Evolutionary conservation across 108 stramenopile species (phyloP), one percentile per base, ranked within the genome.

Genomic region (Cyclotella baltica): DNA sequence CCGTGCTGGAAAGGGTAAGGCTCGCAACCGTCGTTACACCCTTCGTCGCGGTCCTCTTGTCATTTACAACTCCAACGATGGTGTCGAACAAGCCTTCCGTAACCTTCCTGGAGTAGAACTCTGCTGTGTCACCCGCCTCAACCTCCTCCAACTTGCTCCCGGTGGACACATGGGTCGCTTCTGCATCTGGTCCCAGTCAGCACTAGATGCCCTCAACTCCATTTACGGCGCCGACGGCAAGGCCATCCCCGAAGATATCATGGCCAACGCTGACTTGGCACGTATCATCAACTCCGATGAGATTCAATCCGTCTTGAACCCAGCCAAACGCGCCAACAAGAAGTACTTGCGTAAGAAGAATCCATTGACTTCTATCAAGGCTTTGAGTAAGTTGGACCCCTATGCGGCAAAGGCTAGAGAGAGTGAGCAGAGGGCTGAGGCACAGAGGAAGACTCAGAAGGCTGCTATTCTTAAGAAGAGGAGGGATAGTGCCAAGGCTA

Each of bases 131-230:
- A 92, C 94, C 86, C 89, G 96, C 19, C 77, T 99, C 67, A 98
- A 98, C 91, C 88, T 99, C 20, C 87, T 99, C 59, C 96, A 98
- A 73, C 90, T 99, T 52, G 99, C 99, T 30, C 99, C 99, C 55
- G 99, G 99, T 62, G 99, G 99, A 62, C 99, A 99, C 93, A 88
- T 98, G 90, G 99, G 99, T 72, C 96, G 99, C 52, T 98, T 99
- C 88, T 92, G 90, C 83, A 78, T 99, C 80, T 99, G 98, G 98
- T 98, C 98, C 52, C 88, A 98, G 85, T 88, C 90, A 43, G 99
- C 99, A 67, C 93, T 99, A 66, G 98, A 98, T 67, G 88, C 89
- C 68, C 89, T 99, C 48, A 97, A 98, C 74, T 83, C 78, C 18
- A 91, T 99, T 80, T 99, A 96, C 84, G 98, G 98, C 58, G 89